Base-by-base conservation (phyloP, 2,329 filamentous ascomycete genomes). In the Fonsecaea nubica region DNA sequence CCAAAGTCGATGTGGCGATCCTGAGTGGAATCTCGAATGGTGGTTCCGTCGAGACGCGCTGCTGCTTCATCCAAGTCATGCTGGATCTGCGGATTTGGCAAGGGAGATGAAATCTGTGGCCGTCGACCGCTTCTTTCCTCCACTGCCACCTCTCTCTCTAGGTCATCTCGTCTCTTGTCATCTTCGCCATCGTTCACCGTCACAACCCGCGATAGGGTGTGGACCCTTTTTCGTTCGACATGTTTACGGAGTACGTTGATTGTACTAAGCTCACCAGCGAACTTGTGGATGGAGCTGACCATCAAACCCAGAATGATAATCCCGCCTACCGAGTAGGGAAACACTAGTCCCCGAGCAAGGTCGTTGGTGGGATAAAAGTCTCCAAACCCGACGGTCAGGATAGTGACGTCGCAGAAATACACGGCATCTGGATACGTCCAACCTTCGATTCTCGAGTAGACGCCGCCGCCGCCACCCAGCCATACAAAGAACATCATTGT, bases 401-500 rank as follows among this genome's bases (percentile, higher is more conserved):
- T 83, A 0, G 86, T 88, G 18, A 92, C 87, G 72, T 93, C 89
- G 58, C 89, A 90, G 85, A 92, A 93, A 75, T 93, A 93, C 1
- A 93, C 81, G 2, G 88, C 87, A 73, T 97, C 92, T 1, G 92
- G 86, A 74, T 90, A 97, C 21, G 83, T 80, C 71, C 71, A 70
- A 35, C 79, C 84, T 68, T 96, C 90, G 2, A 95, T 84, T 1
- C 81, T 81, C 5, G 87, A 87, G 74, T 95, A 97, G 0, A 96
- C 80, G 0, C 89, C 85, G 0, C 90, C 92, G 0, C 93, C 93
- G 1, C 92, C 78, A 0, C 91, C 87, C 0, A 97, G 81, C 82
- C 95, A 97, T 56, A 92, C 79, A 59, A 96, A 89, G 75, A 96
- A 92, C 63, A 91, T 81, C 78, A 96, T 96, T 1, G 92, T 96